Percentiles rank a stretch among this genome's conserved stretches.
phyloP scores from a whole-genome alignment of 129 eudicot species.

The Artemisia tridentata region DNA sequence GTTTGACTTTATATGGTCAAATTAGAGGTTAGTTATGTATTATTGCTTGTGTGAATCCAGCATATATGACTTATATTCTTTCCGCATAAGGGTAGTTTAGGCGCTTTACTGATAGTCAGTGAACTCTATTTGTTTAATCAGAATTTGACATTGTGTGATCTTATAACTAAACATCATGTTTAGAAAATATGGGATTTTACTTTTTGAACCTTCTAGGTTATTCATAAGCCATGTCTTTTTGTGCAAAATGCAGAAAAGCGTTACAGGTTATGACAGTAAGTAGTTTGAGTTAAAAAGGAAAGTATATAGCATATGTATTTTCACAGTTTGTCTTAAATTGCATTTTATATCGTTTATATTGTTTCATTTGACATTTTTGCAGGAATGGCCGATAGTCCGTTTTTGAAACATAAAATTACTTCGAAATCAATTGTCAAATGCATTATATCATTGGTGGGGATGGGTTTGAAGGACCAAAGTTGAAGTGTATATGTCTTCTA shows the following conservation, averaged over 20 bases:
- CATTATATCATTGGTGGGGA: background rate
- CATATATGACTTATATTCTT: background rate
- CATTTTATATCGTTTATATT: background rate
- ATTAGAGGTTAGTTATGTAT: too few species aligned
- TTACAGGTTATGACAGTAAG: background rate
- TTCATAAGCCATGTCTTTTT: background rate
- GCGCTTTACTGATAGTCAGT: too few species aligned
- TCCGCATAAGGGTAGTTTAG: background rate
- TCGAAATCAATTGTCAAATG: background rate
- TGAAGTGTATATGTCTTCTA: background rate
- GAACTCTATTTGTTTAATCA: too few species aligned
- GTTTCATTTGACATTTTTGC: background rate
- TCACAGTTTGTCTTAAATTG: background rate
- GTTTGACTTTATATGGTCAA: too few species aligned
- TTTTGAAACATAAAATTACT: background rate
- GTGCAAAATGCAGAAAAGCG: background rate
- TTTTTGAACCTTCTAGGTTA: background rate
- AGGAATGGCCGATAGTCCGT: background rate
- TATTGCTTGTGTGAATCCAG: background rate
- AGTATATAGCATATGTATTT: background rate
- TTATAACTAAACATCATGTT: background rate
- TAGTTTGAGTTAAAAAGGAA: background rate
- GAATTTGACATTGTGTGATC: background rate
- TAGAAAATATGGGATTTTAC: background rate
- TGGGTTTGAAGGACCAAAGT: background rate